phyloP scores from a whole-genome alignment of 106 monocot species.

The Acorus calamus region DNA sequence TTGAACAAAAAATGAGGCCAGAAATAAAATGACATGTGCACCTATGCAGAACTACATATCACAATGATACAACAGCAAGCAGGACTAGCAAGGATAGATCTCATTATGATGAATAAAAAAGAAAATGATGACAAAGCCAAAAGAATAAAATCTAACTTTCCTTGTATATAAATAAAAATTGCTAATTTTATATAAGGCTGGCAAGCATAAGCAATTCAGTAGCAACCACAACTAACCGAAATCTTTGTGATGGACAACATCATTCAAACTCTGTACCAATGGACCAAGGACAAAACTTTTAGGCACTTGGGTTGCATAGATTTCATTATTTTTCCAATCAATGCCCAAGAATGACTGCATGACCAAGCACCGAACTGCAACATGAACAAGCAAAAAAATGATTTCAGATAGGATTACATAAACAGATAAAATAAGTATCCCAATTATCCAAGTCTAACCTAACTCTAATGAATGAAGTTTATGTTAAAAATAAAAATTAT shows the following conservation, averaged over 20 bases:
- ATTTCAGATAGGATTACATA: not conserved
- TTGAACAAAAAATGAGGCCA: not conserved
- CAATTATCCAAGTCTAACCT: no score
- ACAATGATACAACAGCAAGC: no score
- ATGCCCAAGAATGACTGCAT: slow-evolving; percentile 81
- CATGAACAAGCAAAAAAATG: slow-evolving; percentile 2
- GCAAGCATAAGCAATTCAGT: not conserved
- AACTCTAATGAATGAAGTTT: no score
- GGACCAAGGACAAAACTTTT: slow-evolving; percentile 64
- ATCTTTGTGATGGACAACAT: slow-evolving; percentile 75
- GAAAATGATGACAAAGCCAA: no score
- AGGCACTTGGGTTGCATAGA: slow-evolving; percentile 44
- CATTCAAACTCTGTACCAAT: slow-evolving; percentile 58
- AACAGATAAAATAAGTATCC: not conserved
- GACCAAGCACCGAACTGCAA: slow-evolving; percentile 73
- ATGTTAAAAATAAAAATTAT: no score
- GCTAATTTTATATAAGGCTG: no score
- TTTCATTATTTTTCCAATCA: slow-evolving; percentile 37
- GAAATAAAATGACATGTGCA: not conserved
- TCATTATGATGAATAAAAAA: no score
- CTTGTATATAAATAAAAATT: no score
- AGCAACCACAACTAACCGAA: slow-evolving; percentile 50
- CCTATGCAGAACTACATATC: not conserved
- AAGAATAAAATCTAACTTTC: no score
- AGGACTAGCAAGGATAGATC: no score